Base-by-base conservation (phyloP, 306 rosid species). In the Canavalia gladiata region DNA sequence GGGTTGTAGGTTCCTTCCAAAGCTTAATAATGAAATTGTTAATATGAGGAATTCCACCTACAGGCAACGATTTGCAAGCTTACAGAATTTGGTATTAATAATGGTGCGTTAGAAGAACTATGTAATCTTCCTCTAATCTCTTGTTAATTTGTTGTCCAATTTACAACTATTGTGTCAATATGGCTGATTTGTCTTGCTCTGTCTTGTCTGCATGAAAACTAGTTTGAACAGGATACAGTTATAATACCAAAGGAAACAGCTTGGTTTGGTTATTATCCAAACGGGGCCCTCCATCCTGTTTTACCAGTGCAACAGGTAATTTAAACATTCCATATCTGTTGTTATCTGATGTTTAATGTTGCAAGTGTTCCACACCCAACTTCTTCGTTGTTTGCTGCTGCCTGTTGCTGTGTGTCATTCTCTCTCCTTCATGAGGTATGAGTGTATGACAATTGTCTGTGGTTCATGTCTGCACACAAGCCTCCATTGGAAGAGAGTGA, bases 1-100 rank as follows among this genome's bases (percentile, higher is more conserved):
- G n/a, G 94, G 91, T 31, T 92, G 97, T 68, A 87, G 8, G 65
- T 94, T 88, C 82, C 98, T 94, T 70, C 98, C 97, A 8, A 85
- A 85, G 84, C 94, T 94, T 64, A 94, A 94, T 73, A 94, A 94
- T 34, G 98, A 94, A 87, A 87, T 85, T 59, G 18, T 12, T 8
- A 57, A n/a, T 45, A 42, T 30, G 39, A 90, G 85, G 73, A 94
- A 92, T 72, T 70, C 87, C 11, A 92, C 90, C 1, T 94, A 89
- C 86, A 89, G 65, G 86, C 86, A 88, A 75, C 86, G 96, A 75
- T 91, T 94, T 74, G 51, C 90, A n/a, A 94, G 96, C 92, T 68
- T 94, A 74, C 84, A 92, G 74, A 91, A 85, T 80, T 82, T 94
- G 86, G 84, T 94, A 45, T 89, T 92, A 67, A 88, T 94, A 46